Conservation (phyloP, 345 rosid species). For the Populus ilicifolia region DNA sequence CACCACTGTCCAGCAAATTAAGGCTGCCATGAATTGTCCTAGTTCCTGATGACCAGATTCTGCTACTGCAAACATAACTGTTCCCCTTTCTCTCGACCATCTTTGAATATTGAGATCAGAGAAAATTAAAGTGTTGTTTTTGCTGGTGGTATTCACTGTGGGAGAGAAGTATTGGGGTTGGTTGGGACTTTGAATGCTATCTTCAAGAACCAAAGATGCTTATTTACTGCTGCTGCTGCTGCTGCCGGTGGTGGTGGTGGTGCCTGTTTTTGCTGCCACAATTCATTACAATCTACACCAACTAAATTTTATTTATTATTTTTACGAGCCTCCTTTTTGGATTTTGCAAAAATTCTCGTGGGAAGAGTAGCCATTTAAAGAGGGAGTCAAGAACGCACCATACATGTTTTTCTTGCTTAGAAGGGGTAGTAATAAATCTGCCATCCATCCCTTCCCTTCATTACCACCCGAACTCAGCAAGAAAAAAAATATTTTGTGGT, state of each 20-base stretch:
- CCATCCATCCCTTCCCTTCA: background rate
- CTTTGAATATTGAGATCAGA: conserved; percentile 47
- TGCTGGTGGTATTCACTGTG: conserved; percentile 41
- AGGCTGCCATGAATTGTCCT: conserved; percentile 79
- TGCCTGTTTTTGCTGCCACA: conserved; percentile 32
- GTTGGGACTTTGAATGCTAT: conserved; percentile 54
- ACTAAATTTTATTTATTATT: conserved; percentile 19
- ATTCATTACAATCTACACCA: conserved; percentile 40
- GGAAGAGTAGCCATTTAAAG: conserved; percentile 19
- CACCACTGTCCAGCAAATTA: conserved; percentile 88
- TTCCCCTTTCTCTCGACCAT: conserved; percentile 30
- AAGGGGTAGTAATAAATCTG: background rate
- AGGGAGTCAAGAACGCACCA: conserved; percentile 99
- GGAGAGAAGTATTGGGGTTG: conserved; percentile 32
- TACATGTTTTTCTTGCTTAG: conserved; percentile 33
- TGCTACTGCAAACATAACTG: conserved; percentile 41
- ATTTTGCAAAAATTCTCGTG: conserved; percentile 16
- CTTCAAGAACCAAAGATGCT: conserved; percentile 32
- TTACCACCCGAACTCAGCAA: background rate
- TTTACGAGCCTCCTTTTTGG: conserved; percentile 17
- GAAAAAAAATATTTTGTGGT: conserved; percentile 44
- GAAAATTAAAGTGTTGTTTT: conserved; percentile 21
- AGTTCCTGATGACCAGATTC: conserved; percentile 42
- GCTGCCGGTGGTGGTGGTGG: background rate
- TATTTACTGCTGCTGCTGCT: conserved; percentile 34